These are phyloP conservation scores for Cyberlindnera lachancei DNA, from an alignment of 805 yeast species.

Conservation along the genomic window DNA sequence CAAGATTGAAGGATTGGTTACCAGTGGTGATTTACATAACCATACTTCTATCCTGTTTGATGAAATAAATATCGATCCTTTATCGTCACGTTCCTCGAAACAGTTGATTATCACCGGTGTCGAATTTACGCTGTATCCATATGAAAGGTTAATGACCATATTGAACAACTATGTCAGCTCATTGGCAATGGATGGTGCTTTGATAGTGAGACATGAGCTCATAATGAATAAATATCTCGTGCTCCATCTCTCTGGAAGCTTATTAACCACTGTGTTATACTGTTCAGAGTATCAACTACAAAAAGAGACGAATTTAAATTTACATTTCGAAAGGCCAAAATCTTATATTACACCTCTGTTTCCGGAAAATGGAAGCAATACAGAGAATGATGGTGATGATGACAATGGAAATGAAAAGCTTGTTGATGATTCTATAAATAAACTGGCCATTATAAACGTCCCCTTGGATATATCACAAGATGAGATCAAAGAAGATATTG, in stretches of 20 bases:
- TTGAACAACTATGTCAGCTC: conserved; percentile 38
- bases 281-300: conserved; percentile 35
- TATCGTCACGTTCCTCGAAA: conserved; percentile 21
- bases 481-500: conserved; percentile 34
- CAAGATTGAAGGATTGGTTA: conserved; percentile 24
- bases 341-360: conserved; percentile 37
- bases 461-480: conserved; percentile 36
- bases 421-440: conserved; percentile 34
- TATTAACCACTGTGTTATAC: conserved; percentile 47
- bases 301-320: conserved; percentile 23
- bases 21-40: conserved; percentile 22
- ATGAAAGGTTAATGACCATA: conserved; percentile 34
- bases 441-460: conserved; percentile 38
- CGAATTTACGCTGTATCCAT: conserved; percentile 24
- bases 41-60: conserved; percentile 29
- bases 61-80: conserved; percentile 23
- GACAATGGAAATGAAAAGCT: conserved; percentile 1
- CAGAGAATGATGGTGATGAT: too few species aligned
- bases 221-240: conserved; percentile 32
- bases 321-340: conserved; percentile 36
- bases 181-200: conserved; percentile 32
- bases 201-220: conserved; percentile 27
- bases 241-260: conserved; percentile 42
- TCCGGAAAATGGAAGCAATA: too few species aligned
- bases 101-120: conserved; percentile 24